Evolutionary conservation across 2,329 filamentous ascomycete genomes (phyloP), one percentile per base, ranked within the genome.

Genomic region (Conoideocrella luteorostrata): DNA sequence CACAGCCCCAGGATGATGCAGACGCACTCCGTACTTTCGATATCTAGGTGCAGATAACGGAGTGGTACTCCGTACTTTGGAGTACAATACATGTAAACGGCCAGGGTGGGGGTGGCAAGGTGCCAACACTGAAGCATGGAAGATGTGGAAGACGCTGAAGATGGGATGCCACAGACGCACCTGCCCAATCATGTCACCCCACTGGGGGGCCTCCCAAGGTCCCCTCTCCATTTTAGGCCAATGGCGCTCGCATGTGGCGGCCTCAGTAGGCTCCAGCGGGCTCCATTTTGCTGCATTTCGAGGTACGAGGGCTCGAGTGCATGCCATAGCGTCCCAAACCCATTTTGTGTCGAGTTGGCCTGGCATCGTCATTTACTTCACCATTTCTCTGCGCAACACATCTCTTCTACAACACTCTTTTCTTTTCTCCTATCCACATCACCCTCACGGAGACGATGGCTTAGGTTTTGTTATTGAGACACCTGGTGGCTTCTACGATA

Each of bases 401-500:
- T 33, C 15, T 33, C n/a, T n/a, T n/a, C n/a, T 15, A 33, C n/a
- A 13, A 7, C 30, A 12, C 17, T 35, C 21, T 18, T 7, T 13
- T 12, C 33, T 28, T 24, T 18, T 5, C 44, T 34, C 15, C 22
- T 35, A 17, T 22, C 18, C 34, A 10, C 7, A 4, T 34, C 18
- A 21, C 18, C 3, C 12, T 21, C 10, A 28, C 11, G 23, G 11
- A 7, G n/a, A 24, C 11, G n/a, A 40, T 39, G 43, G 37, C 15
- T 15, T 35, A 28, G 36, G 35, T 28, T 28, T 7, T 28, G 24
- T 21, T 29, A 23, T 39, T 26, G 17, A 33, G 11, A 32, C 23
- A 41, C 17, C 28, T 15, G 26, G 18, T 43, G 26, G 17, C 24
- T n/a, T 20, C 28, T 39, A 43, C 50, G 43, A 43, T 32, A 45